These are phyloP conservation scores for Ustilago nuda DNA, from an alignment of 1,284 basidiomycete species.

Conservation along the genomic window DNA sequence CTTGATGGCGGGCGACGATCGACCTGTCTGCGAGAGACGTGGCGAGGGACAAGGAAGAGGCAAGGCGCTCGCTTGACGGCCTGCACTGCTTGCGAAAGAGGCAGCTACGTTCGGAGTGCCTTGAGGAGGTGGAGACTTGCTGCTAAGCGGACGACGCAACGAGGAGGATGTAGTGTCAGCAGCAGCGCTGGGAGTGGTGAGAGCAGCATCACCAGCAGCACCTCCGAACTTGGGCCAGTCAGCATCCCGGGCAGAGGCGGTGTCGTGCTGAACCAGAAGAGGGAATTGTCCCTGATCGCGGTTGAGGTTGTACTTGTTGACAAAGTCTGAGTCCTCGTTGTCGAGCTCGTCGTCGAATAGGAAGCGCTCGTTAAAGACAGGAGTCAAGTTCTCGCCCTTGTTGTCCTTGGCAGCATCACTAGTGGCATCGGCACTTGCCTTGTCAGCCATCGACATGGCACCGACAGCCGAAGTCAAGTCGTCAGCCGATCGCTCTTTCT, in stretches of 20 bases:
- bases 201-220: slow-evolving; percentile 57
- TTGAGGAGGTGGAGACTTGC: slow-evolving; percentile 71
- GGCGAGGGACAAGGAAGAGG: slow-evolving; percentile 48
- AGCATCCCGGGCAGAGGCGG: slow-evolving; percentile 76
- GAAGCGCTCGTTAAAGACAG: slow-evolving; percentile 65
- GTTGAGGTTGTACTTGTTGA: slow-evolving; percentile 68
- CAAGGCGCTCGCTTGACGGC: slow-evolving; percentile 34
- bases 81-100: slow-evolving; percentile 41
- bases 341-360: slow-evolving; percentile 67
- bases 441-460: slow-evolving; percentile 31
- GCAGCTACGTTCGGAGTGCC: slow-evolving; percentile 43
- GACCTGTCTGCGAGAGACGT: slow-evolving; percentile 40
- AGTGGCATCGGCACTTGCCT: slow-evolving; percentile 4
- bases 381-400: slow-evolving; percentile 49
- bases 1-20: slow-evolving; percentile 46
- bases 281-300: slow-evolving; percentile 75
- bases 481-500: slow-evolving; percentile 20
- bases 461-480: slow-evolving; percentile 34
- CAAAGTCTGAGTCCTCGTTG: slow-evolving; percentile 67
- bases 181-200: not conserved
- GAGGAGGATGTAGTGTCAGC: slow-evolving; percentile 23
- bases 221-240: slow-evolving; percentile 92
- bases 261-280: slow-evolving; percentile 70
- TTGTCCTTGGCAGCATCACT: slow-evolving; percentile 3
- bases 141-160: slow-evolving; percentile 25